Base-by-base conservation (phyloP, 176 grass and related monocot genomes). In the Lolium rigidum region DNA sequence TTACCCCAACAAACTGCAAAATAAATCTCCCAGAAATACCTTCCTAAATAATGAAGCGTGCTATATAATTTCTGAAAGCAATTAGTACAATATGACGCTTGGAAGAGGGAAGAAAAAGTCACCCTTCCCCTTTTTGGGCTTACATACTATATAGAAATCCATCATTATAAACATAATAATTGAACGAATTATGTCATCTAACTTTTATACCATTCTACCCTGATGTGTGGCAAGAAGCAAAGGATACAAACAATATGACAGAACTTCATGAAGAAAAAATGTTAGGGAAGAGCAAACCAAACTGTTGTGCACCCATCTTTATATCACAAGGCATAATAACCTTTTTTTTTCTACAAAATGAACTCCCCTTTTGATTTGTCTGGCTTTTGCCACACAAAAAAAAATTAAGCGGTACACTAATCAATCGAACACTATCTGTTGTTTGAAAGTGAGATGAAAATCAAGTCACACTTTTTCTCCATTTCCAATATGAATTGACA, bases 11-110 rank as follows among this genome's bases (percentile, higher is more conserved):
- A 66, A 39, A 16, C 5, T 22, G 7, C n/a, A 89, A 7, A 72
- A 16, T 8, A 5, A 18, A 44, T 67, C 46, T 80, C 37, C 49
- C 17, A 47, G 24, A 66, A 67, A 48, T 59, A 50, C 11, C 0
- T 56, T 75, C 14, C 54, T 39, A 10, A 43, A 76, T 46, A 74
- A 12, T 79, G 76, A 84, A 84, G 35, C n/a, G 37, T 80, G 55
- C 46, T 55, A 55, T 64, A 46, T 43, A 80, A 56, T 84, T 43
- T 74, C 21, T 65, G 56, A 74, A 43, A 46, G 54, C 51, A 72
- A 64, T 65, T 31, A n/a, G 35, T 64, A 73, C 13, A 46, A 65
- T 57, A 11, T 35, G 31, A 65, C 7, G 39, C 3, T 66, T 43
- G 10, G 10, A 84, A 79, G n/a, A 26, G 44, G 16, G 15, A 84